Evolutionary conservation across 2,329 filamentous ascomycete genomes (phyloP).

Genomic region (Helminthosporium solani): DNA sequence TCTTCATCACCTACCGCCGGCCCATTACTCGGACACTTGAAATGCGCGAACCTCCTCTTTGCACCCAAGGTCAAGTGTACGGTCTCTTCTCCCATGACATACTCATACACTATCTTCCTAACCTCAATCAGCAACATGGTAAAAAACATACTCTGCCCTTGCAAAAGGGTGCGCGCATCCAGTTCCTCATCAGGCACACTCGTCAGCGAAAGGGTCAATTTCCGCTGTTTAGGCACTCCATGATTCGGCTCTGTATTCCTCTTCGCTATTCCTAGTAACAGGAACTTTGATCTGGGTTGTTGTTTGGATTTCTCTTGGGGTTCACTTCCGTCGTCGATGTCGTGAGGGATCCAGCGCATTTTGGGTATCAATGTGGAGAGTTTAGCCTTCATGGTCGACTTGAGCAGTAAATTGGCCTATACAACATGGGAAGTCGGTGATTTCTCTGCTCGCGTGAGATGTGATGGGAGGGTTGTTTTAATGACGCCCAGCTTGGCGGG

Average conservation of each 20-base stretch:
- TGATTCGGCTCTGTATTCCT: constrained; percentile 3
- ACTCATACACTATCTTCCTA: constrained; percentile 33
- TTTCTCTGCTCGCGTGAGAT: background rate
- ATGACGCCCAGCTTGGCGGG: constrained; percentile 2
- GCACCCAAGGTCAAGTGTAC: constrained; percentile 35
- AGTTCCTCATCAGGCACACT: constrained; percentile 22
- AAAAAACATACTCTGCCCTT: constrained; percentile 34
- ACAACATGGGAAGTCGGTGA: background rate
- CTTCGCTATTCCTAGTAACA: background rate
- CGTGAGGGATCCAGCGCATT: constrained; percentile 30
- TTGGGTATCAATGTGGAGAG: constrained; percentile 14
- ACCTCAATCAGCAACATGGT: constrained; percentile 34
- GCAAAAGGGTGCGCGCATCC: constrained; percentile 28
- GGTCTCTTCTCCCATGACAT: constrained; percentile 27
- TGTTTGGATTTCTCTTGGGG: constrained; percentile 1
- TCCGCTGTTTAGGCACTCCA: constrained; percentile 16
- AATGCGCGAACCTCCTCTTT: constrained; percentile 35
- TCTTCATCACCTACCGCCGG: background rate
- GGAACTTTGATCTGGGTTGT: background rate
- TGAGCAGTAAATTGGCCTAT: background rate
- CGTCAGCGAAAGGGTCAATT: constrained; percentile 23
- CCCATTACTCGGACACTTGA: constrained; percentile 25
- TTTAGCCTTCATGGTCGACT: background rate
- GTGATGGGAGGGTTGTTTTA: background rate
- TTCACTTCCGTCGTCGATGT: constrained; percentile 18